Percentiles rank a stretch among this genome's conserved stretches.
These are phyloP conservation scores for Phytophthora lateralis DNA, from an alignment of 352 stramenopile genomes.

Conservation along the genomic window DNA sequence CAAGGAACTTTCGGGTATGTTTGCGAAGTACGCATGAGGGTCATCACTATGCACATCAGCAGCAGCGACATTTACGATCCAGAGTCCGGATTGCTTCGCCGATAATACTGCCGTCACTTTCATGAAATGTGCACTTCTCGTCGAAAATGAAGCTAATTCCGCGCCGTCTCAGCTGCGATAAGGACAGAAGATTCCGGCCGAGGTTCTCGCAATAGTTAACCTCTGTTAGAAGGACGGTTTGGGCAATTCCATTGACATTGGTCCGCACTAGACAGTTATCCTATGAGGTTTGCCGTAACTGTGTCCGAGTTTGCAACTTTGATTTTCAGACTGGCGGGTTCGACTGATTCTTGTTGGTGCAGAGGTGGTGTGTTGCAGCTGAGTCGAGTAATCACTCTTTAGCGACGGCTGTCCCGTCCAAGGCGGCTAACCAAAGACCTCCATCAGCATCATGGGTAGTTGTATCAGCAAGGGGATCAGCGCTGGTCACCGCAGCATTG, in stretches of 20 bases:
- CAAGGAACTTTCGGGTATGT: not conserved
- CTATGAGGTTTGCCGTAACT: not conserved
- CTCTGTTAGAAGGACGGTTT: conserved; percentile 9
- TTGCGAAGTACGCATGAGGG: not conserved
- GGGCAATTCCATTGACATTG: not conserved
- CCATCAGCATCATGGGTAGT: too few relatives aligned
- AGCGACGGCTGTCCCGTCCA: too few relatives aligned
- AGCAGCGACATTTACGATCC: not conserved
- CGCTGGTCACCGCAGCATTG: not conserved
- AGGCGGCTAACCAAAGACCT: too few relatives aligned
- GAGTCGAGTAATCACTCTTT: not conserved
- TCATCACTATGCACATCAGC: too few relatives aligned
- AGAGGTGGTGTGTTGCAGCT: not conserved
- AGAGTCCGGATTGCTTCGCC: not conserved
- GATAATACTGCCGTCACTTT: not conserved
- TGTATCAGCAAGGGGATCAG: too few relatives aligned
- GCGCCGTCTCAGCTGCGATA: not conserved
- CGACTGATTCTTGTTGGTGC: not conserved
- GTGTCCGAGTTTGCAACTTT: conserved; percentile 14
- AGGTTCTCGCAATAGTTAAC: conserved; percentile 6
- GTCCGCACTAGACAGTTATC: conserved; percentile 6
- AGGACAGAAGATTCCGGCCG: not conserved
- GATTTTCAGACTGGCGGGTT: conserved; percentile 3
- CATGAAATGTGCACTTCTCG: not conserved
- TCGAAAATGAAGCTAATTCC: not conserved